Evolutionary conservation across 2,329 filamentous ascomycete genomes (phyloP).

Genomic region (Aureobasidium zeae): DNA sequence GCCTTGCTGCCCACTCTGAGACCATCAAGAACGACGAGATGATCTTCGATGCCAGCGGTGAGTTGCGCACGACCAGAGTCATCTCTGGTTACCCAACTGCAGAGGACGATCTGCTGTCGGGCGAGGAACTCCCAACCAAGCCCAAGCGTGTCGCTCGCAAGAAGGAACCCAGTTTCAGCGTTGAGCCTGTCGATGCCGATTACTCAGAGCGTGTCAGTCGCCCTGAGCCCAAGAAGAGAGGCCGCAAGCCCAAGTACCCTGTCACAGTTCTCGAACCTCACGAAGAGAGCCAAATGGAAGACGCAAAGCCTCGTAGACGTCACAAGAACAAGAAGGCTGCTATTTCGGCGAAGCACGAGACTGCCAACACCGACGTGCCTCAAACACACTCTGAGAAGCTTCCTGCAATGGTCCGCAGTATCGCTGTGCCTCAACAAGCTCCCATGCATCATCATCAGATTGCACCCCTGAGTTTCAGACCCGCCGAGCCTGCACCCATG

Average conservation of each 20-base stretch:
- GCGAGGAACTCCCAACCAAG: slow-evolving; percentile 24
- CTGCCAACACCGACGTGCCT: neutral
- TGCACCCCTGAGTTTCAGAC: slow-evolving; percentile 17
- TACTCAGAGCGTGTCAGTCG: too few species aligned
- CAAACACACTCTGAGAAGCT: slow-evolving; percentile 26
- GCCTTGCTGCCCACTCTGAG: slow-evolving; percentile 56
- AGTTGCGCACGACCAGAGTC: slow-evolving; percentile 33
- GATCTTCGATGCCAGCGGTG: slow-evolving; percentile 46
- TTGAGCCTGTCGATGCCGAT: slow-evolving; percentile 17
- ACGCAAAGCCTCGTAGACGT: slow-evolving; percentile 10
- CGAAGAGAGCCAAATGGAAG: slow-evolving; percentile 24
- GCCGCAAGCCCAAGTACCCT: slow-evolving; percentile 17
- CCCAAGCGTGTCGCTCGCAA: slow-evolving; percentile 21
- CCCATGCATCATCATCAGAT: slow-evolving; percentile 17
- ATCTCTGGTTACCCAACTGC: slow-evolving; percentile 39
- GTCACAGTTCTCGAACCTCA: slow-evolving; percentile 22
- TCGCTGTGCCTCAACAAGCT: slow-evolving; percentile 17
- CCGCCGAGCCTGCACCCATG: slow-evolving; percentile 13
- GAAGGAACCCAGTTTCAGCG: slow-evolving; percentile 23
- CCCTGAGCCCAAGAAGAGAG: neutral
- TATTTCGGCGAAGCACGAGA: neutral
- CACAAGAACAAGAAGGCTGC: slow-evolving; percentile 6
- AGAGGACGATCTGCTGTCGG: slow-evolving; percentile 27
- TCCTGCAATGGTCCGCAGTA: slow-evolving; percentile 17
- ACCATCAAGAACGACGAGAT: slow-evolving; percentile 55